Base-by-base conservation (phyloP, 2,329 filamentous ascomycete genomes). In the Ceratocystis destructans region DNA sequence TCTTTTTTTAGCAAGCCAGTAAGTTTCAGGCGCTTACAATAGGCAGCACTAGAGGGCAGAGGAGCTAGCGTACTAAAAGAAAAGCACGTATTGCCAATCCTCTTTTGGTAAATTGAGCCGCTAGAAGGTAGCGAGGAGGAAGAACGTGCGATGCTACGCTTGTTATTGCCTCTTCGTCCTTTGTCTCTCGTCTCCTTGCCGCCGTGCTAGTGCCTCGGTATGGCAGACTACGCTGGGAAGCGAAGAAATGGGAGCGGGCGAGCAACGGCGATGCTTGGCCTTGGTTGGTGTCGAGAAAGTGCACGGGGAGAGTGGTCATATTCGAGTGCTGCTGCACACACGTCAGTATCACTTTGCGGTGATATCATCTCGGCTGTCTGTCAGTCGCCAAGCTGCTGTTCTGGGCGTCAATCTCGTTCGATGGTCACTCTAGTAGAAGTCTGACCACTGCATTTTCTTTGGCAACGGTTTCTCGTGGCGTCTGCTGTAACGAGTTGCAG, bases 401-500 rank as follows among this genome's bases (percentile, higher is more conserved):
- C 50, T 65, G n/a, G 53, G 48, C 64, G 55, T 65, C 50, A 59
- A 22, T 8, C 48, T 65, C 64, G 64, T 65, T 65, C 64, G 64
- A 65, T 65, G 41, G 20, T 48, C 20, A 41, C 48, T 61, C 53
- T 17, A 61, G 44, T n/a, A 15, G 10, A 44, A 25, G 25, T 45
- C 17, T 25, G 48, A 28, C 15, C 12, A 41, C 37, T 41, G 37
- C 37, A 41, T 10, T 1, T 10, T 53, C 8, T 53, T 53, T 53
- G 48, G 48, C 48, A 6, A 25, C 25, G 22, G 48, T 10, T 15
- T 53, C 25, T 15, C 25, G 48, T 53, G 48, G 48, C 20, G 48
- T 25, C 8, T 25, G 20, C 48, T 53, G 48, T 53, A 25, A 15
- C 5, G 10, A 5, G 25, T 7, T 53, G 48, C 15, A 28, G 22